phyloP scores from a whole-genome alignment of 768 basidiomycete genomes.

The Rhodotorula babjevae region DNA sequence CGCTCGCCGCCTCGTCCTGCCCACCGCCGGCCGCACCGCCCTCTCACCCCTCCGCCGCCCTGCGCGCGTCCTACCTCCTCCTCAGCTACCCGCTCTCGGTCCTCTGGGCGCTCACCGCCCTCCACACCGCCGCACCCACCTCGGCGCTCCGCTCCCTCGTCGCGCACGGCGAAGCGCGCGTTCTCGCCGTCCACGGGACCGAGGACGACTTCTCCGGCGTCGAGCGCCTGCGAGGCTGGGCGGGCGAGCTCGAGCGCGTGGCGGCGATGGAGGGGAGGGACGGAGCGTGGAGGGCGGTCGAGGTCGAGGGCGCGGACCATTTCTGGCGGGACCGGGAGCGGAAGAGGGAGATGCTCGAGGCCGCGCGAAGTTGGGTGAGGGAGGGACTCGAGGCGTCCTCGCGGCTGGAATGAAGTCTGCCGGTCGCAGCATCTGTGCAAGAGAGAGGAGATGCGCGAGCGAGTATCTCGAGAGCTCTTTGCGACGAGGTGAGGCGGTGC shows the following conservation, averaged over 20 bases:
- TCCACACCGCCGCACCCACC: conserved; percentile 10
- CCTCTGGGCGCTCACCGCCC: conserved; percentile 38
- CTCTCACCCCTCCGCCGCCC: fast-evolving
- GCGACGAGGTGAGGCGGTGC: no score
- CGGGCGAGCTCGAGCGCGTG: neutral
- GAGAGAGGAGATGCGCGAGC: no score
- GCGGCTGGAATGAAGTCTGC: no score
- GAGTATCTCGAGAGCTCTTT: no score
- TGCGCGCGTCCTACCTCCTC: conserved; percentile 32
- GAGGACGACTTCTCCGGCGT: conserved; percentile 36
- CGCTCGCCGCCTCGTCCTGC: conserved; percentile 31
- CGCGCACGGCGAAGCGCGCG: neutral
- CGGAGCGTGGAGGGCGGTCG: neutral
- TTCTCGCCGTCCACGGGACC: conserved; percentile 31
- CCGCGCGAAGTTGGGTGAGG: conserved; percentile 1
- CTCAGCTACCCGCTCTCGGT: conserved; percentile 42
- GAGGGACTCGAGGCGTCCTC: neutral
- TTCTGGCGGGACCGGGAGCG: conserved; percentile 28
- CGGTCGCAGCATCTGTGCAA: no score
- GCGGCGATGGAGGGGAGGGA: neutral
- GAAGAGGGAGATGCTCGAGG: conserved; percentile 6
- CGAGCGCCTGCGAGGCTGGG: conserved; percentile 25
- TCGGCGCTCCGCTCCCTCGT: neutral
- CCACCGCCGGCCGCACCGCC: neutral
- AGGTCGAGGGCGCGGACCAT: conserved; percentile 40